These are phyloP conservation scores for Macrophomina phaseolina DNA, from an alignment of 2,329 filamentous ascomycete genomes.

Conservation along the genomic window DNA sequence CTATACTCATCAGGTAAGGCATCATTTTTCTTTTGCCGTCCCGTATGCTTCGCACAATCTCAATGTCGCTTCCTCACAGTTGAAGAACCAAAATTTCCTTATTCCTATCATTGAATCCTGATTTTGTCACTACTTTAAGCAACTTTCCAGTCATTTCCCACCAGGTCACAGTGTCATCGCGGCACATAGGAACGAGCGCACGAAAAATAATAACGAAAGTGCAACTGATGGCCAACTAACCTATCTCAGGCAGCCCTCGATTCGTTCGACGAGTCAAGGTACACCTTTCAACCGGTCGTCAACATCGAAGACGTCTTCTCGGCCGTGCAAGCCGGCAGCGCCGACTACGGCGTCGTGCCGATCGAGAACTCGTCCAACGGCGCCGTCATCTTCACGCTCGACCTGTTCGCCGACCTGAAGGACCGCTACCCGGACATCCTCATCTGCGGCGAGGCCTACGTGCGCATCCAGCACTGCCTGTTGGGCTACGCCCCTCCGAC, in stretches of 20 bases:
- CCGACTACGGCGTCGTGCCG: conserved; percentile 80
- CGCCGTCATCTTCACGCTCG: conserved; percentile 86
- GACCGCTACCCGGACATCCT: conserved; percentile 68
- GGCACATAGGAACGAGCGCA: too few relatives aligned
- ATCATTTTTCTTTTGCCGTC: not conserved
- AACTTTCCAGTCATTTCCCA: too few relatives aligned
- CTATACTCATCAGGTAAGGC: conserved; percentile 70
- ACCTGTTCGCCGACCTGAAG: conserved; percentile 80
- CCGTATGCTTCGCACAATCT: not conserved
- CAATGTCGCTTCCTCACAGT: too few relatives aligned
- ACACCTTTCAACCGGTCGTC: conserved; percentile 48
- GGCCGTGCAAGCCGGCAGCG: conserved; percentile 70
- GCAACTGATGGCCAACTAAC: not conserved
- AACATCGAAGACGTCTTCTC: conserved; percentile 75
- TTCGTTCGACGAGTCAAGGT: conserved; percentile 49
- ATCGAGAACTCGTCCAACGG: conserved; percentile 98
- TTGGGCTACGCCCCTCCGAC: conserved; percentile 58
- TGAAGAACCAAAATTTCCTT: not conserved
- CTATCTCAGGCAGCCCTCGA: conserved; percentile 58
- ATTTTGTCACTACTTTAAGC: too few relatives aligned
- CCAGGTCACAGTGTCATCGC: too few relatives aligned
- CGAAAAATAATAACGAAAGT: too few relatives aligned
- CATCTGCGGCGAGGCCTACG: conserved; percentile 83
- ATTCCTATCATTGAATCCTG: too few relatives aligned
- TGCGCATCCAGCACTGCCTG: conserved; percentile 87